phyloP scores from a whole-genome alignment of 164 flowering plant genomes.

The Chloranthus sessilifolius region DNA sequence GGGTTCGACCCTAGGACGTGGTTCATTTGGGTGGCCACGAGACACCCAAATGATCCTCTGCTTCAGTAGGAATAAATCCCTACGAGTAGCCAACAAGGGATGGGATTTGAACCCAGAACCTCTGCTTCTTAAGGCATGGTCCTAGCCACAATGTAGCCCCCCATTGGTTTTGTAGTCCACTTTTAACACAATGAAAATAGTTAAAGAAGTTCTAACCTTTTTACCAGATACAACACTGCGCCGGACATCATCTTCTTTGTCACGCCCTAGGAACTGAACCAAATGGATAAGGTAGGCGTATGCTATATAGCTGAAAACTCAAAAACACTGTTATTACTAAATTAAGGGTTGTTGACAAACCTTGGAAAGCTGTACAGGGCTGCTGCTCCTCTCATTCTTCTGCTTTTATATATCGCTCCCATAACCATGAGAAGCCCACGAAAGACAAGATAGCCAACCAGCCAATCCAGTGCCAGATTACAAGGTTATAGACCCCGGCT shows the following conservation, averaged over 20 bases:
- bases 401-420: slow-evolving; percentile 80
- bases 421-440: slow-evolving; percentile 52
- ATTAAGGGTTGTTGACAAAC: slow-evolving; percentile 22
- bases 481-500: slow-evolving; percentile 87
- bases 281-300: slow-evolving; percentile 1
- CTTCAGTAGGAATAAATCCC: too few species aligned
- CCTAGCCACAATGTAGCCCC: too few species aligned
- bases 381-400: slow-evolving; percentile 53
- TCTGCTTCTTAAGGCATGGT: too few species aligned
- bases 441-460: slow-evolving; percentile 52
- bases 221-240: slow-evolving; percentile 98
- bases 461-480: slow-evolving; percentile 49
- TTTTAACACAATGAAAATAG: too few species aligned
- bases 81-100: too few species aligned
- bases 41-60: too few species aligned
- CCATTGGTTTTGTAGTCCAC: too few species aligned
- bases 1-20: too few species aligned
- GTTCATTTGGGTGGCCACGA: too few species aligned
- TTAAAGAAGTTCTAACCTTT: slow-evolving; percentile 45
- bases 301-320: slow-evolving; percentile 3
- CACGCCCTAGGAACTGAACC: slow-evolving; percentile 78
- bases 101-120: too few species aligned
- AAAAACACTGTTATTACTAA: background rate
- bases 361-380: slow-evolving; percentile 99
- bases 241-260: slow-evolving; percentile 83